Evolutionary conservation across 495 filamentous ascomycete genomes (phyloP), one percentile per base, ranked within the genome.

Genomic region (Glonium stellatum): DNA sequence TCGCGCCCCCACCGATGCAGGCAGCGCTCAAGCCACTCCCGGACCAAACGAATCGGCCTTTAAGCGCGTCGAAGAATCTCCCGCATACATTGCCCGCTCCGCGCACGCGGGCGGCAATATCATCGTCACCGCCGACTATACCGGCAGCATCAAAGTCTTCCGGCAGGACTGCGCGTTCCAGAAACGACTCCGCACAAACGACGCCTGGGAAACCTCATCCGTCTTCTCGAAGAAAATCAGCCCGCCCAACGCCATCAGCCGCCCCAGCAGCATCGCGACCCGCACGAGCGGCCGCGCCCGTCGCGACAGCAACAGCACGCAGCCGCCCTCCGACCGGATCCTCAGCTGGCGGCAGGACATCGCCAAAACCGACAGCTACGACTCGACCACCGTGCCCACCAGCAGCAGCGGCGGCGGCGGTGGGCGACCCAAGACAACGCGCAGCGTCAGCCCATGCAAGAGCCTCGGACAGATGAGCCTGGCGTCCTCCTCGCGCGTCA

Each of bases 61-160:
- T 74, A 76, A 76, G 71, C 74, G 80, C 70, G 63, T 80, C 0
- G 79, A 82, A 62, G 79, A 84, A 60, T 82, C 81, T 10, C 85
- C 86, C 0, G 80, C 83, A 3, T 95, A 92, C 68, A 73, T 93
- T 21, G 77, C 87, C 6, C 82, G 92, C 4, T 85, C 83, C 13
- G 78, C 75, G 18, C 95, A 99, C 69, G 79, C 77, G 5, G 87
- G 87, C 61, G 93, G 93, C 31, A 88, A 96, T 66, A 96, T 99
- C 64, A 86, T 99, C 57, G 83, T 97, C 57, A 91, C 91, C 0
- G 90, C 93, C 13, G 92, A 96, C 68, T 90, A 89, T 65, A 81
- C 82, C 8, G 93, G 93, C 54, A 80, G 82, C 42, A 95, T 99
- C 72, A 96, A 96, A 70, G 84, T 97, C 4, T 95, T 96, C 68